Evolutionary conservation across 169 alveolate genomes (phyloP), one percentile per base, ranked within the genome.

Genomic region (Cryptosporidium sp.): DNA sequence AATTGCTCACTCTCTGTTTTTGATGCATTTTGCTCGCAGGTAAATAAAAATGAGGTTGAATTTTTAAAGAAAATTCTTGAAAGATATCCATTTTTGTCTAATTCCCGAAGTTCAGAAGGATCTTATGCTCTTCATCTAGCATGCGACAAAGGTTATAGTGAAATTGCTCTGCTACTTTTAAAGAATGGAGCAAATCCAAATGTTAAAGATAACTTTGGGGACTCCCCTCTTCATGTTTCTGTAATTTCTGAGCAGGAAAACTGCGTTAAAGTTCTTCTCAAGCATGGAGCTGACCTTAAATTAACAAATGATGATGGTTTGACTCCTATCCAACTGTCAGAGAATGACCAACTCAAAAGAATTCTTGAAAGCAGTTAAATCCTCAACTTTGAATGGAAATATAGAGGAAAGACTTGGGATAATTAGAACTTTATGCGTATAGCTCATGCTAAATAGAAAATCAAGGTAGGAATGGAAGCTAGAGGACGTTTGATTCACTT

Each of bases 151-250:
- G 89, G 89, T 14, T 45, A 23, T 61, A 26, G 56, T 53, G 85
- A 69, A 39, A 26, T 75, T 37, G 51, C 85, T 44, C 12, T n/a
- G 16, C 35, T 86, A 16, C 75, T 86, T 16, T 21, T 86, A 16
- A 42, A 72, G 12, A 84, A 23, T 53, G 92, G 92, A n/a, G 91
- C 86, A 12, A 93, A 91, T 65, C 86, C 86, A 26, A 85, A 70
- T 42, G 60, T 80, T 18, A 58, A 35, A 18, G 93, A 91, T 68
- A 58, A 33, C 29, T 89, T 85, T 75, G 93, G 93, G 7, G 85
- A 91, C 80, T 65, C 92, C 5, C 87, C 93, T 9, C 86, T 91
- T 16, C 93, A 91, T 51, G 70, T 91, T n/a, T 16, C 89, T 18
- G 73, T 35, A 10, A 51, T 67, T 9, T 39, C 80, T 62, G 89